A percentile compares a stretch with the other conserved stretches of the same genome.
Evolutionary conservation across 176 grass and related monocot species (phyloP).

Genomic region (Bromus sterilis): DNA sequence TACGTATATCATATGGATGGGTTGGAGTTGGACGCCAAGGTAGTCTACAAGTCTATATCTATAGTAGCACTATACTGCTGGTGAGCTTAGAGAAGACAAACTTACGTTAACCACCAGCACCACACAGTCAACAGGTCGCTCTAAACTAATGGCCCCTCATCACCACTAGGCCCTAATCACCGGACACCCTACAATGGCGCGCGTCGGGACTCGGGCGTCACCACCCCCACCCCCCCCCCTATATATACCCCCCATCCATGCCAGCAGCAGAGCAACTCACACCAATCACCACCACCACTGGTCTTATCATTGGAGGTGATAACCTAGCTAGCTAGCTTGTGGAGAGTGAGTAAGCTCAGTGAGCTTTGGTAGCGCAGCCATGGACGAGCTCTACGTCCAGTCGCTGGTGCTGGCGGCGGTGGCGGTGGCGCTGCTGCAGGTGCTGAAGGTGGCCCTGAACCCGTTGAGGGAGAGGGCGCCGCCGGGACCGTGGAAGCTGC

Average conservation of each 20-base stretch:
- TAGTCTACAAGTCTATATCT: not conserved
- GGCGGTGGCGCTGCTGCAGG: constrained; percentile 23
- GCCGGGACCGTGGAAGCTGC: constrained; percentile 43
- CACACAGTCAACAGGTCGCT: not conserved
- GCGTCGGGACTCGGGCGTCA: too few relatives aligned
- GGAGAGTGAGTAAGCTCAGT: not conserved
- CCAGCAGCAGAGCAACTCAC: not conserved
- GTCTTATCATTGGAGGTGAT: not conserved
- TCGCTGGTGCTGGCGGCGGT: constrained; percentile 1
- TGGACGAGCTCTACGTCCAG: constrained; percentile 22
- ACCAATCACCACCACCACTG: not conserved
- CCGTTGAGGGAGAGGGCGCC: not conserved
- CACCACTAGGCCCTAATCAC: too few relatives aligned
- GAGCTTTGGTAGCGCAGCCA: not conserved
- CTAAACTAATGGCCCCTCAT: not conserved
- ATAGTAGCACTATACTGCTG: not conserved
- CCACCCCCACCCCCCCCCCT: too few relatives aligned
- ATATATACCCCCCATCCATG: not conserved
- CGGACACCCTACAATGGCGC: too few relatives aligned
- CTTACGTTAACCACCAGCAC: not conserved
- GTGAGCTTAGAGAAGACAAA: not conserved
- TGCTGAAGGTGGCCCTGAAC: not conserved
- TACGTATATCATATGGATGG: too few relatives aligned
- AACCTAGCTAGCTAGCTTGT: not conserved
- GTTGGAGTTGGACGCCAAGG: not conserved